phyloP scores from a whole-genome alignment of 768 basidiomycete species.

The Lactarius deliciosus region DNA sequence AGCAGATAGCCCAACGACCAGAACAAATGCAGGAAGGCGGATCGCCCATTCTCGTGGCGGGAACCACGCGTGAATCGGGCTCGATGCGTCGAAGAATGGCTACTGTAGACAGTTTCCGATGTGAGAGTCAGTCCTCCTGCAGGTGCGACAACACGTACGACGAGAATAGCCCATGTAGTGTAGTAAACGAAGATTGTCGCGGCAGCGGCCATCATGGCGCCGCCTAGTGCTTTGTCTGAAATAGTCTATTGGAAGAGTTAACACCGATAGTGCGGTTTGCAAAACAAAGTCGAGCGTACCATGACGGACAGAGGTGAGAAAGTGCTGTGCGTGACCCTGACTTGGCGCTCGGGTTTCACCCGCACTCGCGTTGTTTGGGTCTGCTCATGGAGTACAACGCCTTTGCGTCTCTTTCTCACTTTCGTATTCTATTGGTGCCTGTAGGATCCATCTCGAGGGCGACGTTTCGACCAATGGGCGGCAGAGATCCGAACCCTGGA shows the following conservation, averaged over 20 bases:
- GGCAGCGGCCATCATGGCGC: conserved; percentile 76
- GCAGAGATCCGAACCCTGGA: conserved; percentile 72
- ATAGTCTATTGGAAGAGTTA: conserved; percentile 49
- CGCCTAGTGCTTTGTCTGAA: conserved; percentile 81
- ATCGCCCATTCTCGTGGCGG: conserved; percentile 93
- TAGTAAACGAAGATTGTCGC: conserved; percentile 83
- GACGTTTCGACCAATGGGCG: conserved; percentile 77
- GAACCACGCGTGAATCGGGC: conserved; percentile 74
- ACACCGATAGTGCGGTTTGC: background rate
- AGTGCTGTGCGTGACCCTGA: background rate
- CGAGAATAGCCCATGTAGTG: conserved; percentile 85
- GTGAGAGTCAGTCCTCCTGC: conserved; percentile 13
- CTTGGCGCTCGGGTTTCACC: background rate
- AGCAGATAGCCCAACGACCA: conserved; percentile 75
- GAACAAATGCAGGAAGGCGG: conserved; percentile 77
- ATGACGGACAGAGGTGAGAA: conserved; percentile 10
- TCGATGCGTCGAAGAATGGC: conserved; percentile 82
- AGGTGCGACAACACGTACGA: conserved; percentile 50
- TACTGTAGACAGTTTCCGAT: conserved; percentile 33
- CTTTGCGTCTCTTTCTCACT: conserved; percentile 82
- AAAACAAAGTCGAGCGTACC: conserved; percentile 8
- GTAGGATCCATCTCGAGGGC: conserved; percentile 70
- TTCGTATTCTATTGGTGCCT: conserved; percentile 83
- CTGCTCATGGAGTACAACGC: conserved; percentile 61
- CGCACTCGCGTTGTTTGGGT: background rate